Evolutionary conservation across 495 filamentous ascomycete genomes (phyloP).

Genomic region (Amniculicola lignicola): DNA sequence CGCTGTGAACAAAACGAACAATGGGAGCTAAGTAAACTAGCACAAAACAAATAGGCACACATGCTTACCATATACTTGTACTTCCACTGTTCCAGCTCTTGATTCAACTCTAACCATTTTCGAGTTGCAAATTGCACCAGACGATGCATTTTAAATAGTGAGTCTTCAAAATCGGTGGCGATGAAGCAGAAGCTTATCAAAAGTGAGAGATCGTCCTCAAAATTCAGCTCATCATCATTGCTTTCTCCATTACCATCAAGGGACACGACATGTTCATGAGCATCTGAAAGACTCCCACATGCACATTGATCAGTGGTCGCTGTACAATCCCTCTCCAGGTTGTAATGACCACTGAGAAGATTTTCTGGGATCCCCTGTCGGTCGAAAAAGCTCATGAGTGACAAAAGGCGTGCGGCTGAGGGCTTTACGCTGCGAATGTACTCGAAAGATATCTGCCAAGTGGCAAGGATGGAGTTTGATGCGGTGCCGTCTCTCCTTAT

Average conservation of each 20-base stretch:
- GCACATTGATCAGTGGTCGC: no score
- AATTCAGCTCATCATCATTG: background rate
- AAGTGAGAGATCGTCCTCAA: constrained; percentile 5
- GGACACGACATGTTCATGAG: no score
- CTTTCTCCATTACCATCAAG: no score
- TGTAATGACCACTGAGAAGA: constrained; percentile 16
- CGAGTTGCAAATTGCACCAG: constrained; percentile 17
- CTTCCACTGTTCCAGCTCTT: background rate
- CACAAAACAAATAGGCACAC: constrained; percentile 1
- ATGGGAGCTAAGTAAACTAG: no score
- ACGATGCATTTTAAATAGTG: constrained; percentile 14
- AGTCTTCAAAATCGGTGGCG: background rate
- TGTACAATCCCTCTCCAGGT: no score
- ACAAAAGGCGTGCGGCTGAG: constrained; percentile 31
- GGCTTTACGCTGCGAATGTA: constrained; percentile 39
- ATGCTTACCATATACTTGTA: constrained; percentile 7
- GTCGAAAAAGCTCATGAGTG: constrained; percentile 35
- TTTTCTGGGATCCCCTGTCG: constrained; percentile 32
- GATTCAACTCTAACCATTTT: constrained; percentile 6
- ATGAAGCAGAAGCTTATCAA: constrained; percentile 13
- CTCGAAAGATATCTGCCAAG: constrained; percentile 49
- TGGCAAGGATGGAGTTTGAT: constrained; percentile 47
- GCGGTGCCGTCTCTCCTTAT: constrained; percentile 44
- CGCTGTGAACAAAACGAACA: no score
- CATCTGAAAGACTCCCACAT: no score